phyloP scores from a whole-genome alignment of 2,329 filamentous ascomycete genomes.

The Diaporthe eres region DNA sequence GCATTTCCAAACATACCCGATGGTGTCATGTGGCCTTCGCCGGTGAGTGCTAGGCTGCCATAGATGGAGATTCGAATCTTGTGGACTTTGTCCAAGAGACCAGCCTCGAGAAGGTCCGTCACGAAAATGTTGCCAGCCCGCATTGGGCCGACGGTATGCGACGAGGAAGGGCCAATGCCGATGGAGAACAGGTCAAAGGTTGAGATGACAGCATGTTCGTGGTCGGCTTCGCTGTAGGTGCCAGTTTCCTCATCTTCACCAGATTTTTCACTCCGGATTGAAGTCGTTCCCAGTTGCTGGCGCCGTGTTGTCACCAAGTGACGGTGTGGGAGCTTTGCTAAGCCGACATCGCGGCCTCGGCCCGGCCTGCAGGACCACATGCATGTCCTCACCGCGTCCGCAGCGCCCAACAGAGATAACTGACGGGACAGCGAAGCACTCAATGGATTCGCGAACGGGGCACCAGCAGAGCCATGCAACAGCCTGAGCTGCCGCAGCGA shows the following conservation, averaged over 20 bases:
- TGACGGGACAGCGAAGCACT: neutral
- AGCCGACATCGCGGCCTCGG: neutral
- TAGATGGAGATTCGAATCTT: slow-evolving; percentile 64
- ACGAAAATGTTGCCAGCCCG: slow-evolving; percentile 67
- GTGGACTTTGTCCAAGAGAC: slow-evolving; percentile 59
- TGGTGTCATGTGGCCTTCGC: slow-evolving; percentile 67
- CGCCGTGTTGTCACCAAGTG: neutral
- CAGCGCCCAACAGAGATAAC: neutral
- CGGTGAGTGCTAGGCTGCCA: slow-evolving; percentile 64
- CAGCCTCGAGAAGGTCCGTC: slow-evolving; percentile 61
- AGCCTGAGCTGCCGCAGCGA: slow-evolving; percentile 40
- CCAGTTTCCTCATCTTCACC: slow-evolving; percentile 47
- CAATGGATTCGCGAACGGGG: neutral
- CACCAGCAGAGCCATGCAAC: slow-evolving; percentile 19
- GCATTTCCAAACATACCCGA: slow-evolving; percentile 46
- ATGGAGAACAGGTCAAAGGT: slow-evolving; percentile 67
- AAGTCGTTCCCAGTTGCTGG: slow-evolving; percentile 14
- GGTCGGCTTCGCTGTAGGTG: slow-evolving; percentile 63
- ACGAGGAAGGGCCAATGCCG: slow-evolving; percentile 66
- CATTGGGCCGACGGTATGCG: slow-evolving; percentile 67
- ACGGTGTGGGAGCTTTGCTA: neutral
- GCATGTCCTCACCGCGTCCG: slow-evolving; percentile 14
- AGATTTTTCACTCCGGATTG: neutral
- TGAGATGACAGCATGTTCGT: slow-evolving; percentile 66
- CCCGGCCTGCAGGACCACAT: slow-evolving; percentile 2